A percentile compares a stretch with the other conserved stretches of the same genome.
Conservation (phyloP, 2,329 filamentous ascomycete species). For the Botrytis porri region DNA sequence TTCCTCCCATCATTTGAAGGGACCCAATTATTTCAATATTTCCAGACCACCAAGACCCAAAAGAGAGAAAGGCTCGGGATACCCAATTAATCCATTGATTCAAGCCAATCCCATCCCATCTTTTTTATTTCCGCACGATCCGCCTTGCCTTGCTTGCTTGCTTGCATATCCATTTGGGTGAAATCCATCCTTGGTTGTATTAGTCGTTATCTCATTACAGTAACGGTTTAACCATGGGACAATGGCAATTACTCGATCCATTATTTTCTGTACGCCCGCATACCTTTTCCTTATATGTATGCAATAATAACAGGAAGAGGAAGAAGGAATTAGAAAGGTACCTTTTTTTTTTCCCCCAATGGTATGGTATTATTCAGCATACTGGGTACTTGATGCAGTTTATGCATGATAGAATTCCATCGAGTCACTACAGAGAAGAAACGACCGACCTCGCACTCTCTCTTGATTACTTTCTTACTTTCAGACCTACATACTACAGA, state of each 20-base stretch:
- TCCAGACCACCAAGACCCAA: neutral
- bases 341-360: neutral
- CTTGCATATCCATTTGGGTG: neutral
- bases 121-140: slow-evolving; percentile 1
- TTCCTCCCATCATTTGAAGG: neutral
- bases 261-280: neutral
- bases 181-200: neutral
- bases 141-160: neutral
- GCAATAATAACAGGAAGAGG: neutral
- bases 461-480: neutral
- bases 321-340: neutral
- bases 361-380: neutral
- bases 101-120: neutral
- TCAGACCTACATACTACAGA: neutral
- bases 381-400: neutral
- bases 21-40: neutral
- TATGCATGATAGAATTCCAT: neutral
- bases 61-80: neutral
- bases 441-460: neutral
- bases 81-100: neutral
- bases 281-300: neutral
- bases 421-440: neutral
- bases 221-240: neutral
- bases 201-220: neutral
- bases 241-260: neutral